Base-by-base conservation (phyloP, 306 rosid species). In the Begonia masoniana region DNA sequence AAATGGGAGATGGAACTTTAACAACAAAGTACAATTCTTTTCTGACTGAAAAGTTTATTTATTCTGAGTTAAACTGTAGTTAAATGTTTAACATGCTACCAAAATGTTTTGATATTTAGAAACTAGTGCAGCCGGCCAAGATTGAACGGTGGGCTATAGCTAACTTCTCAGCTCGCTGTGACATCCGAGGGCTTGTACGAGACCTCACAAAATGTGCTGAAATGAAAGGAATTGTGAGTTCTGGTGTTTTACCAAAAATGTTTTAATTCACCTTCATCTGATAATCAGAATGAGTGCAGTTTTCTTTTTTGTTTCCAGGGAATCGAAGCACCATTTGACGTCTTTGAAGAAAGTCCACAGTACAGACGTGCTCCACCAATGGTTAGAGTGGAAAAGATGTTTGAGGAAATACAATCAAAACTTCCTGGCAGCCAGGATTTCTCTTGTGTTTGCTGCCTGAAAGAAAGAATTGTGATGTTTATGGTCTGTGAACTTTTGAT, bases 1-100 rank as follows among this genome's bases (percentile, higher is more conserved):
- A 19, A 86, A 87, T 67, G 99, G 99, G 10, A 70, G 91, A 46
- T 92, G 99, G 99, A 86, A 92, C 13, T 86, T 92, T 19, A 92
- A 92, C 46, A 81, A 79, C 8, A 92, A 92, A 93, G 96, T 92
- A 21, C 9, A 41, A 51, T 15, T 13, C n/a, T 50, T 19, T 47
- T 36, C 41, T 10, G 1, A 31, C 13, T 4, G 5, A 5, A 21
- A 14, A 1, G 48, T 15, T 15, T 13, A 14, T 9, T 54, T 10
- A 21, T 2, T 16, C 50, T 6, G 35, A 10, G 14, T 43, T 66
- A 23, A 19, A 7, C 19, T 6, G 16, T 15, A 13, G 26, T 52
- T n/a, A 16, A 21, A 17, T 52, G 16, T 10, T 41, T 23, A 15
- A 17, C 6, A 46, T 60, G 47, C 48, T 74, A 46, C 19, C 35